These are phyloP conservation scores for Kernera saxatilis DNA, from an alignment of 345 rosid genomes.

Conservation along the genomic window DNA sequence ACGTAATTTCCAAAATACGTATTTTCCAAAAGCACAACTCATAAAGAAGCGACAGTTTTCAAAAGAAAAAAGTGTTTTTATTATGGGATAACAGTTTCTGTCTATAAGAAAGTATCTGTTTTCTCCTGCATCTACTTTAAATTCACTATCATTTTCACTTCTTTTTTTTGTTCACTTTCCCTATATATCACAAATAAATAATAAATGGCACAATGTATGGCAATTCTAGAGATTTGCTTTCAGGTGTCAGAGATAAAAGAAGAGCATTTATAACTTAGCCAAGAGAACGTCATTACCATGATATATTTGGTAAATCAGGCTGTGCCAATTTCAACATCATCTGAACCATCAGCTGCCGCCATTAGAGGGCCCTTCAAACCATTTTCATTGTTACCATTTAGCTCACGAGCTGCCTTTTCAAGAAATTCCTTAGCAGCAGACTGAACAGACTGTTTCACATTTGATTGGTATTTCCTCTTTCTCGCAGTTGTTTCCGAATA, in stretches of 20 bases:
- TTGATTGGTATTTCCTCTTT: constrained; percentile 76
- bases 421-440: constrained; percentile 83
- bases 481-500: constrained; percentile 35
- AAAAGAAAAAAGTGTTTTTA: not conserved
- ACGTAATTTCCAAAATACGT: not conserved
- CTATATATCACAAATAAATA: not conserved
- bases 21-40: not conserved
- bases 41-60: not conserved
- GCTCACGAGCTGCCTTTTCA: constrained; percentile 82
- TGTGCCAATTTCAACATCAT: constrained; percentile 29
- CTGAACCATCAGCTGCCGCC: constrained; percentile 41
- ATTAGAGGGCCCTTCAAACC: constrained; percentile 67
- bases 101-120: not conserved
- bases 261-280: not conserved
- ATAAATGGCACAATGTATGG: not conserved
- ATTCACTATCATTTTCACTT: not conserved
- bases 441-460: constrained; percentile 54
- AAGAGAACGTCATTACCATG: constrained; percentile 25
- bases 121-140: not conserved
- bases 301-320: constrained; percentile 17
- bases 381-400: constrained; percentile 51
- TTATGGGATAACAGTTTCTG: not conserved
- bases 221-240: not conserved
- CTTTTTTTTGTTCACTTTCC: too few species aligned
- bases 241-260: not conserved